These are phyloP conservation scores for Colletotrichum orchidophilum DNA, from an alignment of 2,329 filamentous ascomycete genomes.

Conservation along the genomic window DNA sequence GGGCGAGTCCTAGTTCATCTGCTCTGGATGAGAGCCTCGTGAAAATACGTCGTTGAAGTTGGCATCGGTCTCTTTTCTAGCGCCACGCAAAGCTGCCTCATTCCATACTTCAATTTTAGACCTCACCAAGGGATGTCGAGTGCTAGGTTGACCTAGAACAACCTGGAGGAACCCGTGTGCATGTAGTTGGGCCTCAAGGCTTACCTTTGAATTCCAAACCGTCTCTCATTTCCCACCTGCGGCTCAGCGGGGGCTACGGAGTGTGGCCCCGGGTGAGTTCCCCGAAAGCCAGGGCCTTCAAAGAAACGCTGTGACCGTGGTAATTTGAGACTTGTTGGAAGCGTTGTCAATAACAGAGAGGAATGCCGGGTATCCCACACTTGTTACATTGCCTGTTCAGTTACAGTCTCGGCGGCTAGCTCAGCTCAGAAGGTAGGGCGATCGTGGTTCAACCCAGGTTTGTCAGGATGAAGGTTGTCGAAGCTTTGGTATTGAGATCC, in stretches of 20 bases:
- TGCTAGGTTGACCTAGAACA: not conserved
- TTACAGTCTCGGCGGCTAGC: not conserved
- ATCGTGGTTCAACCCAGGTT: not conserved
- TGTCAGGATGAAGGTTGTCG: not conserved
- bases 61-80: not conserved
- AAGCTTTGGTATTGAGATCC: not conserved
- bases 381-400: not conserved
- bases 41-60: not conserved
- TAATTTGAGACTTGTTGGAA: not conserved
- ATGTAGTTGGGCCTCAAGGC: not conserved
- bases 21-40: not conserved
- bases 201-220: not conserved
- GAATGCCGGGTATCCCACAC: not conserved
- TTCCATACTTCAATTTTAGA: not conserved
- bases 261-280: constrained; percentile 1
- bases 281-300: not conserved
- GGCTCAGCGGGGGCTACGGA: not conserved
- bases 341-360: constrained; percentile 8
- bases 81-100: not conserved
- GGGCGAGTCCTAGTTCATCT: not conserved
- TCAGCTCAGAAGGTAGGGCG: not conserved
- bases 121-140: not conserved
- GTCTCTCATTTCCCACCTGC: constrained; percentile 10
- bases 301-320: not conserved
- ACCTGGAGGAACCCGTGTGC: not conserved